These are phyloP conservation scores for Tricholoma furcatifolium DNA, from an alignment of 768 basidiomycete species.

Conservation along the genomic window DNA sequence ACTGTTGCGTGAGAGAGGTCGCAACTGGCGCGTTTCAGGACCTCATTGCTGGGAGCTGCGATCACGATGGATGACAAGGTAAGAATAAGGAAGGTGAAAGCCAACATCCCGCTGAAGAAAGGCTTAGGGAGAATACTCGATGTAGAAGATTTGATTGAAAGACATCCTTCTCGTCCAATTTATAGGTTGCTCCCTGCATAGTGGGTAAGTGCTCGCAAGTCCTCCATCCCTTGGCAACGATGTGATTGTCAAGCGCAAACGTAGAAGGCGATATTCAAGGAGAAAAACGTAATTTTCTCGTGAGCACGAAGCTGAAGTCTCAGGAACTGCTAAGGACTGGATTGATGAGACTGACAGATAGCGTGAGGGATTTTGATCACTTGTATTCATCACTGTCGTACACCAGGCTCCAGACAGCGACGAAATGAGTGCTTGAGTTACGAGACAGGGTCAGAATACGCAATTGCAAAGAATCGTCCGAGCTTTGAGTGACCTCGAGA, in stretches of 20 bases:
- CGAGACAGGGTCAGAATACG: too few species aligned
- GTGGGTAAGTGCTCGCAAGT: neutral
- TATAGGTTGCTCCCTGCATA: neutral
- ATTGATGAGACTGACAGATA: too few species aligned
- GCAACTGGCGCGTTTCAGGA: constrained; percentile 15
- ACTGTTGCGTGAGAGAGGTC: constrained; percentile 25
- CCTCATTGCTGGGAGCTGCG: constrained; percentile 7
- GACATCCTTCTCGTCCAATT: neutral
- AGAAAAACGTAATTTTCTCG: too few species aligned
- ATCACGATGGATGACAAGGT: constrained; percentile 18
- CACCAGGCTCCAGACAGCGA: too few species aligned
- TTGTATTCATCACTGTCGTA: too few species aligned
- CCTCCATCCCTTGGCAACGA: neutral
- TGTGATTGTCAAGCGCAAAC: neutral
- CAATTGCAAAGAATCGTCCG: too few species aligned
- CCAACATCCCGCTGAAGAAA: constrained; percentile 17
- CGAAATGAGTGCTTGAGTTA: too few species aligned
- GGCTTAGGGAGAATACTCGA: neutral
- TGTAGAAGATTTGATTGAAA: neutral
- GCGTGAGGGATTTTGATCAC: too few species aligned
- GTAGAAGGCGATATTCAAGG: too few species aligned
- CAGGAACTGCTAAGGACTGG: too few species aligned
- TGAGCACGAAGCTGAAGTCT: too few species aligned
- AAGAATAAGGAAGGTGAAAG: constrained; percentile 23
- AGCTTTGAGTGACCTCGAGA: too few species aligned